phyloP scores from a whole-genome alignment of 257 asterid genomes.

The Nicotiana tabacum region DNA sequence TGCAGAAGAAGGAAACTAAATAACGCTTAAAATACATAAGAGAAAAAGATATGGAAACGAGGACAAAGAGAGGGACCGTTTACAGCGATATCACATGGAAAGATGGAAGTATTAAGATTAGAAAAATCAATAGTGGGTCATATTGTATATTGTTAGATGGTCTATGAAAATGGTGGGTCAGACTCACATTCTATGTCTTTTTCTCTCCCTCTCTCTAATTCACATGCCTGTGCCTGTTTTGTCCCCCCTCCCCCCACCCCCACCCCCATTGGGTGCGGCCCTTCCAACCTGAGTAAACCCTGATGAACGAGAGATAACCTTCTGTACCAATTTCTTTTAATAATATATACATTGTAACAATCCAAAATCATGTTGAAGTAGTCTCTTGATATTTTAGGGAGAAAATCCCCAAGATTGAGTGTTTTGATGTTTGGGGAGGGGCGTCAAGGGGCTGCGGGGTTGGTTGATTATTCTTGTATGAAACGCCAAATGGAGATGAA shows the following conservation, averaged over 20 bases:
- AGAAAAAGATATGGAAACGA: background rate
- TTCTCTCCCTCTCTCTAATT: background rate
- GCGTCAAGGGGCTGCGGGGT: background rate
- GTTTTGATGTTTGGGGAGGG: background rate
- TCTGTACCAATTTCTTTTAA: no score
- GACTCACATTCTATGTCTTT: background rate
- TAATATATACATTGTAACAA: background rate
- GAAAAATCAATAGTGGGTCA: conserved; percentile 11
- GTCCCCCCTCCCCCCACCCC: background rate
- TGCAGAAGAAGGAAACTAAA: background rate
- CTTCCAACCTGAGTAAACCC: no score
- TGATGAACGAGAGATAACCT: no score
- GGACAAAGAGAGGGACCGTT: conserved; percentile 17
- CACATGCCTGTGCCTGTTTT: conserved; percentile 9
- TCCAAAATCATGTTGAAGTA: background rate
- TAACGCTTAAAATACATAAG: background rate
- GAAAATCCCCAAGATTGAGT: background rate
- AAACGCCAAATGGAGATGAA: conserved; percentile 6
- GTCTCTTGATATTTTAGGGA: background rate
- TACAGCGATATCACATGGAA: conserved; percentile 26
- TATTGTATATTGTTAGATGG: conserved; percentile 6
- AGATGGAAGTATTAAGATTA: background rate
- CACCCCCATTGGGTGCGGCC: no score
- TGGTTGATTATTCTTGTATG: background rate
- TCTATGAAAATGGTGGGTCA: conserved; percentile 10